phyloP scores from a whole-genome alignment of 192 early-diverging fungal genomes.

The Pilaira anomala region DNA sequence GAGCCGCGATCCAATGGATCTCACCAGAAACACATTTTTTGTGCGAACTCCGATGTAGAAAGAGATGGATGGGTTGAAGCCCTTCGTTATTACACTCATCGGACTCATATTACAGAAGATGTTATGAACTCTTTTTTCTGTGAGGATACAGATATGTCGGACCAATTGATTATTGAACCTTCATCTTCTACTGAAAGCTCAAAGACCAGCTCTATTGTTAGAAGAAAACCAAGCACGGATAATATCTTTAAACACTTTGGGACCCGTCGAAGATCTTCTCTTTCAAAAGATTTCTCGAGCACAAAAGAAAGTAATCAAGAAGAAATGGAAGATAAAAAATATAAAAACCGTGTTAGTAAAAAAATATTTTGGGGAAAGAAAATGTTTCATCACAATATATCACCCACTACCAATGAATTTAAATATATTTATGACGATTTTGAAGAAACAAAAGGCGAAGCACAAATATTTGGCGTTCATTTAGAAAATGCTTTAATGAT shows the following conservation, averaged over 20 bases:
- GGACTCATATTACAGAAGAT: background rate
- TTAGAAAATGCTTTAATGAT: conserved; percentile 74
- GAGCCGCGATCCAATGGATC: conserved; percentile 57
- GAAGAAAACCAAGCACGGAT: conserved; percentile 14
- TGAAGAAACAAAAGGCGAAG: background rate
- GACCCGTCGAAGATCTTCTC: background rate
- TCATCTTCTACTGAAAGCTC: conserved; percentile 8
- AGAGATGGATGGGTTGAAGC: conserved; percentile 88
- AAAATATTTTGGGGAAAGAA: conserved; percentile 27
- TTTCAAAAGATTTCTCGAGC: background rate
- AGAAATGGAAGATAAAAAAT: conserved; percentile 16
- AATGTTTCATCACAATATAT: conserved; percentile 6
- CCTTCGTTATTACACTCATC: conserved; percentile 26
- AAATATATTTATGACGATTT: conserved; percentile 21
- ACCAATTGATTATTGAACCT: background rate
- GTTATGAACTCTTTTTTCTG: background rate
- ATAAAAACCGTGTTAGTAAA: conserved; percentile 19
- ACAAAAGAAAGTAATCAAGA: background rate
- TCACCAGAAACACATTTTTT: conserved; percentile 68
- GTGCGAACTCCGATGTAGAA: conserved; percentile 83
- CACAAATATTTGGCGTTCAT: conserved; percentile 71
- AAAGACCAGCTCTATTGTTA: background rate
- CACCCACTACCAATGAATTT: background rate
- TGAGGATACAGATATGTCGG: background rate
- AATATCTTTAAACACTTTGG: conserved; percentile 31